A percentile compares a stretch with the other conserved stretches of the same genome.
phyloP scores from a whole-genome alignment of 2,329 filamentous ascomycete species.

The Beauveria brongniartii region DNA sequence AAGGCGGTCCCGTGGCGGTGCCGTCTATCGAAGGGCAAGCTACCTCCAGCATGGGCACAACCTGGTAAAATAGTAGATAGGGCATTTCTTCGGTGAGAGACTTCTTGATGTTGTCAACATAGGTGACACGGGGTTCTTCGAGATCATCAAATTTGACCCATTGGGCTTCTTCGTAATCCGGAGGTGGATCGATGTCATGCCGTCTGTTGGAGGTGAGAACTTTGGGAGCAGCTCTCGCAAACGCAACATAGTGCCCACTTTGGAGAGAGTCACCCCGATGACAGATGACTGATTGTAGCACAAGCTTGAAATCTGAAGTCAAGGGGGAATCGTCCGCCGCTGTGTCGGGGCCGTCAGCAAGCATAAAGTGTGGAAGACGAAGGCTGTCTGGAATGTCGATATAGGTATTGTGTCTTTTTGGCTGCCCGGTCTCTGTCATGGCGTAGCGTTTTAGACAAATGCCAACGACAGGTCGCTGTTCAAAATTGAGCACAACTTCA shows the following conservation, averaged over 20 bases:
- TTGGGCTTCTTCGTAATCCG: conserved; percentile 60
- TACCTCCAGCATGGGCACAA: conserved; percentile 75
- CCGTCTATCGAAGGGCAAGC: conserved; percentile 39
- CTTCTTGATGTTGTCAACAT: conserved; percentile 69
- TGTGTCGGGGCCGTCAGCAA: conserved; percentile 62
- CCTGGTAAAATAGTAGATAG: conserved; percentile 92
- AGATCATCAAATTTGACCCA: conserved; percentile 95
- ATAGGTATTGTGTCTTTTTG: conserved; percentile 67
- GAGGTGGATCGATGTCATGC: conserved; percentile 48
- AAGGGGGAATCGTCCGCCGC: conserved; percentile 52
- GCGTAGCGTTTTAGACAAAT: conserved; percentile 86
- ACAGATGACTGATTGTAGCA: conserved; percentile 85
- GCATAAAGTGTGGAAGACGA: conserved; percentile 82
- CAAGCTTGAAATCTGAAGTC: conserved; percentile 86
- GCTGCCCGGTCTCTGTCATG: conserved; percentile 60
- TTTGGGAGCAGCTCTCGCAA: conserved; percentile 66
- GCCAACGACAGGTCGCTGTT: conserved; percentile 75
- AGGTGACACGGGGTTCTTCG: conserved; percentile 57
- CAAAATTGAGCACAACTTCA: conserved; percentile 84
- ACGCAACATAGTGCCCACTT: conserved; percentile 84
- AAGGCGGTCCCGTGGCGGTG: conserved; percentile 45
- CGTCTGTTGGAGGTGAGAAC: conserved; percentile 52
- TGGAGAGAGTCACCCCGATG: conserved; percentile 80
- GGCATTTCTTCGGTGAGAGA: conserved; percentile 81
- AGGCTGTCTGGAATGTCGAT: conserved; percentile 81